These are phyloP conservation scores for Hyphopichia wangnamkhiaoensis DNA, from an alignment of 1,139 yeast genomes.

Conservation along the genomic window DNA sequence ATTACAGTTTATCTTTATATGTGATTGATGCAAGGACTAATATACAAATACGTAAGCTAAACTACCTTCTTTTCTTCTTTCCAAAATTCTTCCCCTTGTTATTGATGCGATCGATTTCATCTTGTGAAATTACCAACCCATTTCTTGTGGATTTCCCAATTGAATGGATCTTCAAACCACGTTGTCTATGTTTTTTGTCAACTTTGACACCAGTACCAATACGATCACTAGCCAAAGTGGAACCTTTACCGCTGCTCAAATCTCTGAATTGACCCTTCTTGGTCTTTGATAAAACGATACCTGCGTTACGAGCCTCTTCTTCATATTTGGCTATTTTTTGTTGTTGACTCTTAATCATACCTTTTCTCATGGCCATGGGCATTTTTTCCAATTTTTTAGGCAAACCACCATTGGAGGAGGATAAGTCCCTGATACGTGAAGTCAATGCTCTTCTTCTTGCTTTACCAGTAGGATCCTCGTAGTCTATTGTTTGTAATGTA, in stretches of 20 bases:
- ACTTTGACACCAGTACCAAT: conserved; percentile 52
- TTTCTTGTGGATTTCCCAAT: conserved; percentile 81
- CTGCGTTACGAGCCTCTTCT: conserved; percentile 82
- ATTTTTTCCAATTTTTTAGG: conserved; percentile 64
- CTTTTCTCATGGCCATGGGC: conserved; percentile 88
- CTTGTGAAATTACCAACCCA: conserved; percentile 73
- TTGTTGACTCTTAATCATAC: conserved; percentile 65
- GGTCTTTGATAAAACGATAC: conserved; percentile 71
- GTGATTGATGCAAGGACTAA: too few relatives aligned
- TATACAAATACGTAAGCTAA: background rate
- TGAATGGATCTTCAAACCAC: conserved; percentile 76
- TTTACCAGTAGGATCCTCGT: conserved; percentile 75
- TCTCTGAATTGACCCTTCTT: conserved; percentile 65
- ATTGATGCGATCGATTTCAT: conserved; percentile 59
- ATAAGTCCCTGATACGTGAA: conserved; percentile 58
- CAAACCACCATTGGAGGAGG: conserved; percentile 45
- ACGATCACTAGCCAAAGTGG: conserved; percentile 52
- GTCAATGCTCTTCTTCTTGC: conserved; percentile 75
- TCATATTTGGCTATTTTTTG: conserved; percentile 59
- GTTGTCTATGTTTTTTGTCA: conserved; percentile 51
- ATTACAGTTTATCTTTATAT: too few relatives aligned
- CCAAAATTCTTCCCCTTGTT: conserved; percentile 11
- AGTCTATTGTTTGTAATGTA: conserved; percentile 65
- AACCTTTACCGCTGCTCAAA: conserved; percentile 55
- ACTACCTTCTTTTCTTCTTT: conserved; percentile 7